Conservation (phyloP, 352 stramenopile species). For the Plasmopara halstedii region DNA sequence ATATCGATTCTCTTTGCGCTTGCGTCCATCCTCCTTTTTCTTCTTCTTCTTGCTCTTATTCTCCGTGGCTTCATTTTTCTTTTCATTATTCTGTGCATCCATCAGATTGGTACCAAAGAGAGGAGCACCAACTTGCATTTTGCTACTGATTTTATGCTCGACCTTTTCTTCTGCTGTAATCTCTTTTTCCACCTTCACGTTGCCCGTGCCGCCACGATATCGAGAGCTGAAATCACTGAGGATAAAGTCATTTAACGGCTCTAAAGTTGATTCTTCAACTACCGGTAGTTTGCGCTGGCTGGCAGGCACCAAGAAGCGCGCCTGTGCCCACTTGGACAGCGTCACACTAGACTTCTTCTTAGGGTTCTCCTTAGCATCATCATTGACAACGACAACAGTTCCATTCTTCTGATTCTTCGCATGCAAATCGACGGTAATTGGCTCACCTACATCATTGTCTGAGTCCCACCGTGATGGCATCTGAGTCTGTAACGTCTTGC, state of each 20-base stretch:
- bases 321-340: slow-evolving; percentile 64
- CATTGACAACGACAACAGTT: slow-evolving; percentile 10
- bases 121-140: slow-evolving; percentile 40
- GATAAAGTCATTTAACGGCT: slow-evolving; percentile 82
- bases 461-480: slow-evolving; percentile 50
- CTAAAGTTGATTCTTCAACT: slow-evolving; percentile 54
- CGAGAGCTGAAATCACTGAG: slow-evolving; percentile 72
- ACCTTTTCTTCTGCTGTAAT: slow-evolving; percentile 27
- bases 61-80: slow-evolving; percentile 5
- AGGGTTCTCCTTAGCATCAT: slow-evolving; percentile 4
- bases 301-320: slow-evolving; percentile 55
- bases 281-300: slow-evolving; percentile 44
- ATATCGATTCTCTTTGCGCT: slow-evolving; percentile 63
- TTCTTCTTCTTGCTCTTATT: slow-evolving; percentile 29
- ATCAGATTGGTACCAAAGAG: slow-evolving; percentile 27
- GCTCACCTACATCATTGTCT: slow-evolving; percentile 48
- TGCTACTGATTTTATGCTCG: slow-evolving; percentile 8
- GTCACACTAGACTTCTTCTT: slow-evolving; percentile 19
- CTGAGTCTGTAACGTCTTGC: slow-evolving; percentile 17
- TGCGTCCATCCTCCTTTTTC: slow-evolving; percentile 25
- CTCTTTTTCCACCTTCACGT: slow-evolving; percentile 44
- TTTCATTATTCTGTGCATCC: slow-evolving; percentile 4
- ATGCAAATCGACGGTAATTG: slow-evolving; percentile 20
- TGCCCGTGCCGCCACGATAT: slow-evolving; percentile 42
- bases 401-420: slow-evolving; percentile 15